Base-by-base conservation (phyloP, 805 yeast species). In the Candida gorgasii region DNA sequence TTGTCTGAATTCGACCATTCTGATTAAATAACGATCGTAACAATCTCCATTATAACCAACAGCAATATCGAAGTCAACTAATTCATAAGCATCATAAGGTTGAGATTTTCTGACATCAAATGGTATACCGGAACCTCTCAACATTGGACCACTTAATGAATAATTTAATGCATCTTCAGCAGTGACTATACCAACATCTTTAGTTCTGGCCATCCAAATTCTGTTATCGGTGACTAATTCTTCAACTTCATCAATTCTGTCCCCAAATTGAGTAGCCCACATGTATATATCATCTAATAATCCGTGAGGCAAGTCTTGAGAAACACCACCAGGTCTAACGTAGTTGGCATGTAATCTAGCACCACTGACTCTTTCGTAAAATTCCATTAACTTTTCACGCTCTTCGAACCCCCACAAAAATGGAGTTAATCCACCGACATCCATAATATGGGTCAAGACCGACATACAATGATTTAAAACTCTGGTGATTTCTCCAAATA, bases 241-340 rank as follows among this genome's bases (percentile, higher is more conserved):
- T 71, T 88, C 96, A 49, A 86, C 82, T 67, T 88, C 96, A 64
- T 88, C 96, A 52, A 88, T 69, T 72, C 96, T 80, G 71, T 88
- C 96, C 61, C 95, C 96, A 54, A 88, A 88, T 72, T 88, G 96
- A 17, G 96, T 88, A 43, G 95, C 95, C 96, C 96, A 88, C 92
- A 87, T 87, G 67, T 86, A 88, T 51, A 88, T 88, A 62, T 88
- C 96, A 65, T 88, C 96, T 55, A 88, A 76, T 58, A 88, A 64
- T 40, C 96, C 96, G 30, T 79, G 83, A 18, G 96, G 96, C 47
- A 88, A 66, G 68, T 88, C 96, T 67, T 85, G 95, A 15, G 92
- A 71, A 14, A 88, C 96, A 59, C 96, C 96, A 57, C 96, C 96
- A 42, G 96, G 96, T 71, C 96, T 79, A 48, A 86, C 82, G 55